These are phyloP conservation scores for Pythium rhizo-oryzae DNA, from an alignment of 352 stramenopile species.

Conservation along the genomic window DNA sequence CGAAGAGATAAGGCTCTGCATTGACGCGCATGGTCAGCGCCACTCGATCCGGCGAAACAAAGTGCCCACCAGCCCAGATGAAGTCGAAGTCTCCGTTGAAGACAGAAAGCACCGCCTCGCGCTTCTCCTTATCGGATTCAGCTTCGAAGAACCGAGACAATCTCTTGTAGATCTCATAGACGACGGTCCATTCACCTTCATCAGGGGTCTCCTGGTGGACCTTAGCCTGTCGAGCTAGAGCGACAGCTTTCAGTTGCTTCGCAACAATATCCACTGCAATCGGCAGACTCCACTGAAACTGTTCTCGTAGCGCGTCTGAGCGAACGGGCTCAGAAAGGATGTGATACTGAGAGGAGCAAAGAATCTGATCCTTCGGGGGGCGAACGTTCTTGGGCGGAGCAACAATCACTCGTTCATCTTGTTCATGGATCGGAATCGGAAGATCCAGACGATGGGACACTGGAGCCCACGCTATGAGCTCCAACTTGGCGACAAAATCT, in stretches of 20 bases:
- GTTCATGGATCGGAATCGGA: constrained; percentile 42
- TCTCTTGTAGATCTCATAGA: constrained; percentile 62
- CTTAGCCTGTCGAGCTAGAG: constrained; percentile 29
- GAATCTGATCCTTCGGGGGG: constrained; percentile 40
- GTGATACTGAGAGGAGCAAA: constrained; percentile 70
- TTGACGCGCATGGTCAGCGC: constrained; percentile 51
- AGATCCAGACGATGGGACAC: constrained; percentile 43
- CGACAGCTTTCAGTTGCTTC: constrained; percentile 53
- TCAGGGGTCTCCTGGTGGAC: constrained; percentile 14
- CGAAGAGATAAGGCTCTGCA: constrained; percentile 68
- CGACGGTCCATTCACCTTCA: constrained; percentile 45
- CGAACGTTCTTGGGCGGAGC: constrained; percentile 36
- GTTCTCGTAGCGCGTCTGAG: constrained; percentile 39
- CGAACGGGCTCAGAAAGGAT: constrained; percentile 53
- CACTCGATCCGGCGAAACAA: constrained; percentile 56
- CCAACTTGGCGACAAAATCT: constrained; percentile 63
- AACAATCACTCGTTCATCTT: constrained; percentile 43
- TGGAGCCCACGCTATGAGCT: constrained; percentile 63
- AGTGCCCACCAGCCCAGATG: constrained; percentile 64
- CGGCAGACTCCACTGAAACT: constrained; percentile 52
- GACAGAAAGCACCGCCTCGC: constrained; percentile 36
- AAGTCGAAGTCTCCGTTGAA: constrained; percentile 49
- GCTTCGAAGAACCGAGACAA: constrained; percentile 64
- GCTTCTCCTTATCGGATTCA: constrained; percentile 30
- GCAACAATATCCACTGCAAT: constrained; percentile 47